Percentiles rank a stretch among this genome's conserved stretches.
These are phyloP conservation scores for Botrytis paeoniae DNA, from an alignment of 2,329 filamentous ascomycete genomes.

Conservation along the genomic window DNA sequence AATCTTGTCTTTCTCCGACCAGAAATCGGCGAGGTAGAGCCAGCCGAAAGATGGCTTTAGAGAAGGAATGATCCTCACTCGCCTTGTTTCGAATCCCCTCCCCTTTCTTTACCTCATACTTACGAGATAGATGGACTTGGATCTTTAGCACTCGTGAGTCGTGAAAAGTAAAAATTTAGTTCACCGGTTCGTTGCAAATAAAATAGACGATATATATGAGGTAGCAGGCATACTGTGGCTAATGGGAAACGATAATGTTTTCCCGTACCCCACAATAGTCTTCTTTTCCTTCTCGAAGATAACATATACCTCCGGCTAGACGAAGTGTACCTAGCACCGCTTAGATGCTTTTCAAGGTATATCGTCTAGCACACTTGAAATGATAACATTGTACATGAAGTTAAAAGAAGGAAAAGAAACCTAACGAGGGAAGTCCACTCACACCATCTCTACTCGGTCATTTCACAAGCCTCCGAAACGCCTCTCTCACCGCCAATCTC, in stretches of 20 bases:
- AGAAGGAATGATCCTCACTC: neutral
- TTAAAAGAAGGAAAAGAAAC: neutral
- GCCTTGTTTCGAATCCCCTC: neutral
- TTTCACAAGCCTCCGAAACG: conserved; percentile 5
- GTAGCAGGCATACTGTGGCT: conserved; percentile 12
- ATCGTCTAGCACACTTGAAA: neutral
- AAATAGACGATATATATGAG: neutral
- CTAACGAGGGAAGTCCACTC: neutral
- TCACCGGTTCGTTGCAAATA: neutral
- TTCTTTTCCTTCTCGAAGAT: conserved; percentile 4
- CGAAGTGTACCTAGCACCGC: neutral
- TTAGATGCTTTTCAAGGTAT: neutral
- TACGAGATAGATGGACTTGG: conserved; percentile 3
- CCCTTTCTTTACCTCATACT: conserved; percentile 6
- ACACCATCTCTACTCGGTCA: conserved; percentile 1
- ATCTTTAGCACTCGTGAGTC: neutral
- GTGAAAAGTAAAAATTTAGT: neutral
- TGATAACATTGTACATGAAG: conserved; percentile 7
- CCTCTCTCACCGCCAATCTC: conserved; percentile 18
- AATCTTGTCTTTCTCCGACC: neutral
- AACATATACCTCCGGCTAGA: neutral
- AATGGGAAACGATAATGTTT: neutral
- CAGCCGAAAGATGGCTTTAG: neutral
- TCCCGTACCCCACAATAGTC: conserved; percentile 6
- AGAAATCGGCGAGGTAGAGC: neutral